Percentiles rank a stretch among this genome's conserved stretches.
These are phyloP conservation scores for Petasospora rhodanensis DNA, from an alignment of 1,139 yeast genomes.

Conservation along the genomic window DNA sequence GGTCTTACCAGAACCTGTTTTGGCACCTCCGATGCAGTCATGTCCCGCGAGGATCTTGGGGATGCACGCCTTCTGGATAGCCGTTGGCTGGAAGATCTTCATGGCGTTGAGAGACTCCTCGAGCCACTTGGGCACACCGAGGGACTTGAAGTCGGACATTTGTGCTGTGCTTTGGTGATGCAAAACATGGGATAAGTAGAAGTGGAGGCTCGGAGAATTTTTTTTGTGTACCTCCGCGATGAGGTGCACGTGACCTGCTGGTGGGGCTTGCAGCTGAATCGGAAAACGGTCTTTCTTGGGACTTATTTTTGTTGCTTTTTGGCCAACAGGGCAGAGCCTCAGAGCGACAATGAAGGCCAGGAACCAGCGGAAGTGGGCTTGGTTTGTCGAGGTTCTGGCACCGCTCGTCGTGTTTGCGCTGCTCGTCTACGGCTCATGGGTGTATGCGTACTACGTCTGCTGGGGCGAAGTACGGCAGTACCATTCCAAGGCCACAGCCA, in stretches of 20 bases:
- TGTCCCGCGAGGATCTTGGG: constrained; percentile 74
- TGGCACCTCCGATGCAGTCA: constrained; percentile 97
- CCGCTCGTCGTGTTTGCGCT: constrained; percentile 2
- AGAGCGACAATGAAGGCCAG: too few species aligned
- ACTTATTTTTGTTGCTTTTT: too few species aligned
- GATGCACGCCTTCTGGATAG: constrained; percentile 83
- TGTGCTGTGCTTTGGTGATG: too few species aligned
- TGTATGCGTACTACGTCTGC: constrained; percentile 21
- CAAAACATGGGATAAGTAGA: too few species aligned
- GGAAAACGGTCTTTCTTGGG: too few species aligned
- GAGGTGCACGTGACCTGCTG: too few species aligned
- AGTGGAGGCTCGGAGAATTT: too few species aligned
- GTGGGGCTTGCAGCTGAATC: too few species aligned
- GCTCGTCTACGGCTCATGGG: constrained; percentile 21
- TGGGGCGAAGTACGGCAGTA: constrained; percentile 20
- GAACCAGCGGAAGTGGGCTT: too few species aligned
- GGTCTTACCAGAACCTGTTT: constrained; percentile 97
- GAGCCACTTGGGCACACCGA: constrained; percentile 87
- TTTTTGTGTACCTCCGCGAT: too few species aligned
- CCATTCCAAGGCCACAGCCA: constrained; percentile 24
- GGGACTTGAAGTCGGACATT: constrained; percentile 41
- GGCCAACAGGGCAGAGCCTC: too few species aligned
- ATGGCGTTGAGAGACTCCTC: constrained; percentile 74
- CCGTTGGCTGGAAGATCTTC: constrained; percentile 80
- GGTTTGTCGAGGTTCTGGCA: too few species aligned